Percentiles rank a stretch among this genome's conserved stretches.
Evolutionary conservation across 2,329 filamentous ascomycete genomes (phyloP).

Genomic region (Pyrenochaeta sp.): DNA sequence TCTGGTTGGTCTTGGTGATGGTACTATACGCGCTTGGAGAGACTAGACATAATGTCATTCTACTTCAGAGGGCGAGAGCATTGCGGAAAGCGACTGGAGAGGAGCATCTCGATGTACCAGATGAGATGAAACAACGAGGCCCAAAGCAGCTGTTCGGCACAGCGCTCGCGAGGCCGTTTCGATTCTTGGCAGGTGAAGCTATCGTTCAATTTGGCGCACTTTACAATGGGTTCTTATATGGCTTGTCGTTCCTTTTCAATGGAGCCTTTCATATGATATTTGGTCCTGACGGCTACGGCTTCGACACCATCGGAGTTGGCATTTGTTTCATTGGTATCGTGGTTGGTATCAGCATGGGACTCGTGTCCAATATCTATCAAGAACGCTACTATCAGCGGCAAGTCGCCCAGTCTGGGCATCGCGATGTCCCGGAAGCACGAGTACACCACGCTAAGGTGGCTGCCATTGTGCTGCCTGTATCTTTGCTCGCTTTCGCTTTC

Average conservation of each 20-base stretch:
- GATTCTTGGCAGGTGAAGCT: slow-evolving; percentile 57
- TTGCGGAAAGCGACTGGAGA: slow-evolving; percentile 38
- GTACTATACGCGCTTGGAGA: slow-evolving; percentile 52
- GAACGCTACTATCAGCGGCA: slow-evolving; percentile 53
- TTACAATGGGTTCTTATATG: slow-evolving; percentile 61
- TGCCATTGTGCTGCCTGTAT: slow-evolving; percentile 46
- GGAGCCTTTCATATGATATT: slow-evolving; percentile 61
- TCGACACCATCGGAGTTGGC: slow-evolving; percentile 51
- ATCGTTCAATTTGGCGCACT: slow-evolving; percentile 59
- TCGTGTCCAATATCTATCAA: slow-evolving; percentile 56
- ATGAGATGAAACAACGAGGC: slow-evolving; percentile 50
- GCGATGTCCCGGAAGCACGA: slow-evolving; percentile 54
- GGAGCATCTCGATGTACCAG: slow-evolving; percentile 44
- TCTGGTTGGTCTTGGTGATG: slow-evolving; percentile 55
- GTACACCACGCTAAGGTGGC: slow-evolving; percentile 53
- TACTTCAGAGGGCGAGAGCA: slow-evolving; percentile 45
- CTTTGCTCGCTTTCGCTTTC: slow-evolving; percentile 50
- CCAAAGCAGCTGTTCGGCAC: slow-evolving; percentile 52
- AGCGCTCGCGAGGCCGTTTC: slow-evolving; percentile 57
- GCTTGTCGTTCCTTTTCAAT: slow-evolving; percentile 60
- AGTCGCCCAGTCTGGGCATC: slow-evolving; percentile 41
- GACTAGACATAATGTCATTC: slow-evolving; percentile 56
- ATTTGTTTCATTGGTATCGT: slow-evolving; percentile 53
- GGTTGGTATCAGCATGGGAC: slow-evolving; percentile 53
- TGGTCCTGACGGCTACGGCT: slow-evolving; percentile 54